Conservation (phyloP, 2,329 filamentous ascomycete genomes). For the Aspergillus versicolor region DNA sequence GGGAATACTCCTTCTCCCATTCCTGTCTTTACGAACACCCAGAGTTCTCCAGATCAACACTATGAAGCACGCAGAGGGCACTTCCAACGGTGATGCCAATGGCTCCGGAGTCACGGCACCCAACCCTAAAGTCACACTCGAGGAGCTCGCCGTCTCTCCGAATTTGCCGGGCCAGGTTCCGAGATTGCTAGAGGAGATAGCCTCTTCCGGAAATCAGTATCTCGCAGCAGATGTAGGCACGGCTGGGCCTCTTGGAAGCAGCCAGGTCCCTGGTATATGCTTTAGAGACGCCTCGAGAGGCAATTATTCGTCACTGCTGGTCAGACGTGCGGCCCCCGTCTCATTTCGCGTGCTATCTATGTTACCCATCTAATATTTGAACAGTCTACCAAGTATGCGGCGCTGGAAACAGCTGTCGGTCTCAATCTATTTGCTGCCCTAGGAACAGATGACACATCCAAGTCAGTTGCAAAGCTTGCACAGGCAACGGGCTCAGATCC, state of each 20-base stretch:
- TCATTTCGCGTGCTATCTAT: too few relatives aligned
- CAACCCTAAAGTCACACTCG: not conserved
- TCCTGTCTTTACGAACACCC: too few relatives aligned
- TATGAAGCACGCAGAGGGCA: not conserved
- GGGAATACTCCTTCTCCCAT: too few relatives aligned
- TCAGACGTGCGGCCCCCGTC: constrained; percentile 31
- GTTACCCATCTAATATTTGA: not conserved
- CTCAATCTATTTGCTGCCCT: constrained; percentile 22
- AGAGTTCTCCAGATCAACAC: not conserved
- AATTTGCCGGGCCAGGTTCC: not conserved
- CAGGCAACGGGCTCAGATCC: constrained; percentile 18
- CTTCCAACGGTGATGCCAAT: not conserved
- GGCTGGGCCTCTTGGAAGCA: constrained; percentile 15
- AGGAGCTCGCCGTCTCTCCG: not conserved
- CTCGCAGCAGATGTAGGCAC: constrained; percentile 1
- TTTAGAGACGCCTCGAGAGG: constrained; percentile 49
- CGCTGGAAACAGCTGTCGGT: constrained; percentile 22
- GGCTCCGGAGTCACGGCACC: not conserved
- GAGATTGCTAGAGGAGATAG: constrained; percentile 11
- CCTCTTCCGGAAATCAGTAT: constrained; percentile 5
- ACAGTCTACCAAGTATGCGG: constrained; percentile 21
- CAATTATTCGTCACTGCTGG: constrained; percentile 50
- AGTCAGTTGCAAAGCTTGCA: constrained; percentile 22
- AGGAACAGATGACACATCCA: constrained; percentile 21
- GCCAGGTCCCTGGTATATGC: constrained; percentile 22